Conservation (phyloP, 75 land plant species). For the Selaginella tamariscina region DNA sequence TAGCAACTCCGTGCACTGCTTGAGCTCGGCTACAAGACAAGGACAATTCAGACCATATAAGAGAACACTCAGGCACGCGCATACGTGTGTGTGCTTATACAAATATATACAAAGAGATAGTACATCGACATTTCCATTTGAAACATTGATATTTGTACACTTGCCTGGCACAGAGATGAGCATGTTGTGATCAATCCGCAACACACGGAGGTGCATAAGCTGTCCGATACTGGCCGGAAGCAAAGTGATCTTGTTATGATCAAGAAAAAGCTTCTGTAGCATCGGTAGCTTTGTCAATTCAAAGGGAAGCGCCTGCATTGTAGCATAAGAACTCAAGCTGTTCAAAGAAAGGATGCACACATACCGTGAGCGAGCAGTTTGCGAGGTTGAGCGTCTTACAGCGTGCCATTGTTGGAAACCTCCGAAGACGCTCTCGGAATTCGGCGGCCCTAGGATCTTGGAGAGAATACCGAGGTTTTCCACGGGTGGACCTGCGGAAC, state of each 20-base stretch:
- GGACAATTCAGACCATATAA: no score
- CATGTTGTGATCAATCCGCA: conserved; percentile 71
- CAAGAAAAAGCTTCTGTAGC: conserved; percentile 75
- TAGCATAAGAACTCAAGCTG: neutral
- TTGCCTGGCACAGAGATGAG: conserved; percentile 89
- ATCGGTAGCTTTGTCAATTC: conserved; percentile 59
- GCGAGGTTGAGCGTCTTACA: no score
- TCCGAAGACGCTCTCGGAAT: conserved; percentile 25
- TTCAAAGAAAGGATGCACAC: conserved; percentile 26
- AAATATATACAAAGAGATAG: no score
- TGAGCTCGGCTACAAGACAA: conserved; percentile 72
- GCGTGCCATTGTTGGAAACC: conserved; percentile 62
- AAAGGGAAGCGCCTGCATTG: conserved; percentile 51
- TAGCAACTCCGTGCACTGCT: conserved; percentile 63
- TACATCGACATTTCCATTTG: no score
- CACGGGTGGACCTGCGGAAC: conserved; percentile 63
- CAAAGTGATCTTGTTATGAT: conserved; percentile 60
- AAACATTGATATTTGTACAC: no score
- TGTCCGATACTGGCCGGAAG: conserved; percentile 86
- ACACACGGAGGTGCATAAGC: conserved; percentile 69
- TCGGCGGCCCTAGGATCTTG: conserved; percentile 37
- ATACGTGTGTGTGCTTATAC: no score
- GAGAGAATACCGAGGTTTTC: conserved; percentile 74
- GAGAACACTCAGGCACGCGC: no score
- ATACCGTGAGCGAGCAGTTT: conserved; percentile 46